Conservation (phyloP, 2,329 filamentous ascomycete genomes). For the Xylaria sp. region DNA sequence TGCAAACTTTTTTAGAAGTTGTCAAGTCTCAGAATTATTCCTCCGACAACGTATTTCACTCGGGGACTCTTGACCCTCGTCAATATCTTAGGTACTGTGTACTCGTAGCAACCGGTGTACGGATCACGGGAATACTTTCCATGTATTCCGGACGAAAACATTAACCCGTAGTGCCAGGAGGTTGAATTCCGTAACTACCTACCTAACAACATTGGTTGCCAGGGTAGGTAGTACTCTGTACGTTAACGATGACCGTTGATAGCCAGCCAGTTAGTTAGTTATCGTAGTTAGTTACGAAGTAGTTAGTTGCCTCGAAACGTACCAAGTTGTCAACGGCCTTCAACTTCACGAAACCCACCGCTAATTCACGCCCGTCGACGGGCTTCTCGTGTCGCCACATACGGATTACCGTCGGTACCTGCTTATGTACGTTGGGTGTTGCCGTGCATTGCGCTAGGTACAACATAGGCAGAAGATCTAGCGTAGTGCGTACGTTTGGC, state of each 20-base stretch:
- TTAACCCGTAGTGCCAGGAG: too few relatives aligned
- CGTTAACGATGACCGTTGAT: too few relatives aligned
- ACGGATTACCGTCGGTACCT: not conserved
- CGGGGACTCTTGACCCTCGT: not conserved
- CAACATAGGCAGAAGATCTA: not conserved
- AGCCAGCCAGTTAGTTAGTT: too few relatives aligned
- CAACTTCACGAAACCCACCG: not conserved
- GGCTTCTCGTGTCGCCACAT: not conserved
- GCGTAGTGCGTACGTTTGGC: not conserved
- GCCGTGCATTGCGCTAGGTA: not conserved
- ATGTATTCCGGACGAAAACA: too few relatives aligned
- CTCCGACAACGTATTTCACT: not conserved
- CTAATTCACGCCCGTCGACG: not conserved
- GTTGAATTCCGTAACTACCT: too few relatives aligned
- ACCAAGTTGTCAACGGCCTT: not conserved
- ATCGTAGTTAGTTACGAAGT: too few relatives aligned
- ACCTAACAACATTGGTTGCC: too few relatives aligned
- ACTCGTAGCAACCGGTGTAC: too few relatives aligned
- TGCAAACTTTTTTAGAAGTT: not conserved
- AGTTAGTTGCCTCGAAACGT: not conserved
- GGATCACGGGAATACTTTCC: too few relatives aligned
- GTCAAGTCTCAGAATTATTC: not conserved
- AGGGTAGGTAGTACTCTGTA: too few relatives aligned
- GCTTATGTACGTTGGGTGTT: not conserved
- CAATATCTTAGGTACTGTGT: too few relatives aligned